Evolutionary conservation across 352 stramenopile genomes (phyloP).

Genomic region (Phytopythium chamaehyphon): DNA sequence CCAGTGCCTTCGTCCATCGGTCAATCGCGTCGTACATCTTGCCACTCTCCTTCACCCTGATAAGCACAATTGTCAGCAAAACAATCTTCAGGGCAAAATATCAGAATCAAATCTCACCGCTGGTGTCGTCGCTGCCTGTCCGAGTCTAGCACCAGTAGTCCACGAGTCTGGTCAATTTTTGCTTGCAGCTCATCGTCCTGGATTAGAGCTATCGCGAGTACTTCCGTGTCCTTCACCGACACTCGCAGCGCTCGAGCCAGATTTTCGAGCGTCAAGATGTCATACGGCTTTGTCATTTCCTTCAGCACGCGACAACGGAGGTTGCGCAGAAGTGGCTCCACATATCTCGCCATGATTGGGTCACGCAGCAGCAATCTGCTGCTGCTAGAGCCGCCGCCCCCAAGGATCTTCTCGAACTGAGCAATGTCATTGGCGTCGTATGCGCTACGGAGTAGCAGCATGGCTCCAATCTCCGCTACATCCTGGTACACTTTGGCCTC

Average conservation of each 20-base stretch:
- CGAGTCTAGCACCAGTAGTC: constrained; percentile 42
- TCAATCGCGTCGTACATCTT: constrained; percentile 74
- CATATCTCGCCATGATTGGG: constrained; percentile 89
- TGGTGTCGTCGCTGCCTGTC: constrained; percentile 24
- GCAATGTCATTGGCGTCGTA: constrained; percentile 90
- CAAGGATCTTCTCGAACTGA: constrained; percentile 90
- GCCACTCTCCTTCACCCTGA: constrained; percentile 35
- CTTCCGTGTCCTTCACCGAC: constrained; percentile 79
- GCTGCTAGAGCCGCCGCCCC: not conserved
- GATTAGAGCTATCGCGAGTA: constrained; percentile 89
- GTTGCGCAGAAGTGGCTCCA: constrained; percentile 91
- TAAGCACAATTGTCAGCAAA: constrained; percentile 5
- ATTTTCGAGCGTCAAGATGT: constrained; percentile 83
- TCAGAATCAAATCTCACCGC: constrained; percentile 21
- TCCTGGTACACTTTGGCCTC: constrained; percentile 92
- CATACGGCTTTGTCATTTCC: constrained; percentile 89
- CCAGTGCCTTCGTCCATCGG: constrained; percentile 51
- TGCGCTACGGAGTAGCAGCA: constrained; percentile 65
- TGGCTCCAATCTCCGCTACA: constrained; percentile 72
- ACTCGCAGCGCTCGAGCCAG: constrained; percentile 92
- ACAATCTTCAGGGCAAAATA: not conserved
- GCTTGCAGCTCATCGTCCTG: constrained; percentile 87
- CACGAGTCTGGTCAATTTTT: constrained; percentile 87
- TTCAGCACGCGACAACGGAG: constrained; percentile 93
- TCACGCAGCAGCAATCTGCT: constrained; percentile 86